Evolutionary conservation across 495 filamentous ascomycete genomes (phyloP), one percentile per base, ranked within the genome.

Genomic region (Aspergillus funiculosus): DNA sequence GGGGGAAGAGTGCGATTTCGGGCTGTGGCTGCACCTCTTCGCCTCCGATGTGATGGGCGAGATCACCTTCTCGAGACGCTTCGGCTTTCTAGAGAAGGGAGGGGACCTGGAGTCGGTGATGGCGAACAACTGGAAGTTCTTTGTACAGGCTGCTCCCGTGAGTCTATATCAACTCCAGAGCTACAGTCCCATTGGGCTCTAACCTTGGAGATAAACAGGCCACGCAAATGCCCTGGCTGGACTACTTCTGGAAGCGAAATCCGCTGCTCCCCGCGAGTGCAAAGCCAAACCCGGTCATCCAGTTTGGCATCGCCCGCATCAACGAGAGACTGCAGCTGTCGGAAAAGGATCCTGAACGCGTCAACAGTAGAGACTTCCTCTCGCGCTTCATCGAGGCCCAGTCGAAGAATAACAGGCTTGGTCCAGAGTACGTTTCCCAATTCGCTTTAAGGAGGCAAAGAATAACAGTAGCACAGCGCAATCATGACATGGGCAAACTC

Each of bases 41-140:
- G 68, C 69, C 1, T 64, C 59, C 18, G 67, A 71, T 50, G 63
- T 67, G 1, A 62, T 69, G n/a, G 56, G 59, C 29, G 57, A 62
- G 34, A 43, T 71, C 6, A 67, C 63, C 1, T 68, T 67, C 44
- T 53, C 49, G 2, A 53, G 54, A 19, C 47, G 62, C 4, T 41
- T 67, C 0, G 67, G 67, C 0, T 68, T 68, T 37, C 34, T 71
- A 2, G 66, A 71, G 24, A 22, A 30, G 7, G 63, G 52, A 5
- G 43, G 50, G n/a, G 66, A 68, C 49, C 47, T 63, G 0, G 60
- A 63, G 30, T 48, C 51, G 2, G 58, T 64, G 17, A 53, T 65
- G 14, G 21, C 22, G 8, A 43, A 36, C 14, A 60, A 54, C 28
- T 41, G 50, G 39, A 20, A 52, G 14, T 52, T 30, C 1, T 56